phyloP scores from a whole-genome alignment of 352 stramenopile genomes.

The Thraustochytrium sp. region DNA sequence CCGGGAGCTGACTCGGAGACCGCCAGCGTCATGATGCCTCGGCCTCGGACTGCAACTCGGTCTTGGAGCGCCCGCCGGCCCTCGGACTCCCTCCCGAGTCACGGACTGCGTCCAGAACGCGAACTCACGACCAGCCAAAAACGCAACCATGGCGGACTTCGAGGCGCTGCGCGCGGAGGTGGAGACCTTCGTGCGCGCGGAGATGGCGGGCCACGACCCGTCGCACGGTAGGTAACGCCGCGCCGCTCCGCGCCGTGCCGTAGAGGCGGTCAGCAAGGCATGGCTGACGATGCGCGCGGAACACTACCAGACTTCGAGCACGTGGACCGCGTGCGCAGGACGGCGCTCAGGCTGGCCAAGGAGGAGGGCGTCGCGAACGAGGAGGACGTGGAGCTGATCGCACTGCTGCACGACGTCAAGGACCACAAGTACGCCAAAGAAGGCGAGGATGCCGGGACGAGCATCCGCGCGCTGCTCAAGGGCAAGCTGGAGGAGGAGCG shows the following conservation, averaged over 20 bases:
- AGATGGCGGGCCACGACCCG: conserved; percentile 1
- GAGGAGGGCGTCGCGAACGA: conserved; percentile 60
- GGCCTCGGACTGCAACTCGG: too few species aligned
- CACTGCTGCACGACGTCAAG: conserved; percentile 78
- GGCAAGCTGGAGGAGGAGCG: background rate
- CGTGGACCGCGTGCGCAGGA: conserved; percentile 74
- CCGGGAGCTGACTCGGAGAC: too few species aligned
- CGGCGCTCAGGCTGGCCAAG: conserved; percentile 63
- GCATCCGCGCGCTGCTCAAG: conserved; percentile 50
- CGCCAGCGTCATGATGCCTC: too few species aligned
- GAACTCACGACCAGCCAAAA: too few species aligned
- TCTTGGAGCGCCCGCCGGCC: too few species aligned
- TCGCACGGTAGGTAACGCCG: conserved; percentile 1
- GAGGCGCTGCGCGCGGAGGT: background rate
- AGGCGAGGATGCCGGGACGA: conserved; percentile 43
- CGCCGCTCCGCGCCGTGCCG: too few species aligned
- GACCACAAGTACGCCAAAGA: conserved; percentile 75
- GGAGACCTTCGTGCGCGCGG: background rate
- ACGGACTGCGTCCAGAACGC: too few species aligned
- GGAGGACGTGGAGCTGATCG: conserved; percentile 62
- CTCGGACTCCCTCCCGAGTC: too few species aligned
- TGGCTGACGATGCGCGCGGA: background rate
- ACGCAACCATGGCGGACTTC: too few species aligned
- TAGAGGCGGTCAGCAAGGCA: background rate
- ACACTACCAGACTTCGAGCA: conserved; percentile 63